Percentiles rank a stretch among this genome's conserved stretches.
phyloP scores from a whole-genome alignment of 225 moss, liverwort and hornwort genomes.

The Anthoceros angustus region DNA sequence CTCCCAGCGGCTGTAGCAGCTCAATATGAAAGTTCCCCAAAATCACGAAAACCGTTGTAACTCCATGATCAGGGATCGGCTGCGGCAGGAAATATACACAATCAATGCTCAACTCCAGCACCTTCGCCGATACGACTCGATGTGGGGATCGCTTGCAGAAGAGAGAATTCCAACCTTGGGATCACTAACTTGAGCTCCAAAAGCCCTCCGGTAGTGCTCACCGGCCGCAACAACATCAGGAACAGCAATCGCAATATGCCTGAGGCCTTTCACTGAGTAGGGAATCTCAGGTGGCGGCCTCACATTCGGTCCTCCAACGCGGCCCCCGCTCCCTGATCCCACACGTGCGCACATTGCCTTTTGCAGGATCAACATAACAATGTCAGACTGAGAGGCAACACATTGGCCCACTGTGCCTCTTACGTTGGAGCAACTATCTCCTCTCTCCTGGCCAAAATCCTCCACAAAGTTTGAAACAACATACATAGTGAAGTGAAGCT shows the following conservation, averaged over 20 bases:
- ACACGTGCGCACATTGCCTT: slow-evolving; percentile 21
- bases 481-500: too few species aligned
- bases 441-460: too few species aligned
- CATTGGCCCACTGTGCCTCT: too few species aligned
- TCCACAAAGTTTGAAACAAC: too few species aligned
- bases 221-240: slow-evolving; percentile 63
- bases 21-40: slow-evolving; percentile 60
- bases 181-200: slow-evolving; percentile 65
- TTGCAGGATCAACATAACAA: background rate
- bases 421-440: too few species aligned
- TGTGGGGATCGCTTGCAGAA: background rate
- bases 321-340: slow-evolving; percentile 46
- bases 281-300: slow-evolving; percentile 59
- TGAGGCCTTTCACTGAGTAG: slow-evolving; percentile 58
- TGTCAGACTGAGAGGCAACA: background rate
- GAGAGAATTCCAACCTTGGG: slow-evolving; percentile 25
- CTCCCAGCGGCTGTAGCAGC: slow-evolving; percentile 49
- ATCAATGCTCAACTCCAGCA: too few species aligned
- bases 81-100: slow-evolving; percentile 12
- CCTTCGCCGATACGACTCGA: background rate
- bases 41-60: slow-evolving; percentile 51
- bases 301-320: slow-evolving; percentile 33
- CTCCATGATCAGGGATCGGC: slow-evolving; percentile 34
- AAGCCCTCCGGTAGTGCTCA: slow-evolving; percentile 62
- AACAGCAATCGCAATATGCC: slow-evolving; percentile 70